A percentile compares a stretch with the other conserved stretches of the same genome.
Conservation (phyloP, 352 stramenopile species). For the Peronospora farinosa region DNA sequence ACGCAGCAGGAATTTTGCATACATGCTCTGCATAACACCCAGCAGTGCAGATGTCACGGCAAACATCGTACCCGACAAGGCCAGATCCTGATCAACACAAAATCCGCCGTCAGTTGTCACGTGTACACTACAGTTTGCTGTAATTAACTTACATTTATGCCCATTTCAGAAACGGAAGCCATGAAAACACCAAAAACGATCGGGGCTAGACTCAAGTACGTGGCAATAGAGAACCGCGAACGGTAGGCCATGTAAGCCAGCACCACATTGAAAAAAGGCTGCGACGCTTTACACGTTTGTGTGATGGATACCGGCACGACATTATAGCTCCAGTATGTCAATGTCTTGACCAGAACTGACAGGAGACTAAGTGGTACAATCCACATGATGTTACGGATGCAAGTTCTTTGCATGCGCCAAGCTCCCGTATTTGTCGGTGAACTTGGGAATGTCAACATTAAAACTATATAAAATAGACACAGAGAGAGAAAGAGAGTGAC, state of each 20-base stretch:
- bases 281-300: constrained; percentile 83
- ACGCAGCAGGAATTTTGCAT: constrained; percentile 78
- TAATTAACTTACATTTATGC: constrained; percentile 56
- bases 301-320: constrained; percentile 77
- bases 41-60: constrained; percentile 67
- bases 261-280: constrained; percentile 84
- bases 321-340: constrained; percentile 88
- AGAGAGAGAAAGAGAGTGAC: background rate
- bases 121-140: background rate
- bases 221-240: constrained; percentile 62
- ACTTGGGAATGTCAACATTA: constrained; percentile 66
- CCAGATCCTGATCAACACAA: constrained; percentile 47
- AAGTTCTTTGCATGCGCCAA: constrained; percentile 62
- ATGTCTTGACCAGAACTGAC: constrained; percentile 69
- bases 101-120: constrained; percentile 2
- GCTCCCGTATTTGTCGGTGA: constrained; percentile 32
- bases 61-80: constrained; percentile 58
- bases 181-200: constrained; percentile 80
- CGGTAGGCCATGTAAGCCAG: constrained; percentile 67
- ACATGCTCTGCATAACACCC: constrained; percentile 86
- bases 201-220: constrained; percentile 73
- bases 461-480: constrained; percentile 30
- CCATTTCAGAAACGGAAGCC: constrained; percentile 82
- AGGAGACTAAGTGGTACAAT: constrained; percentile 78
- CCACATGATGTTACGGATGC: constrained; percentile 58